phyloP scores from a whole-genome alignment of 352 stramenopile genomes.

The Globisporangium parvum region DNA sequence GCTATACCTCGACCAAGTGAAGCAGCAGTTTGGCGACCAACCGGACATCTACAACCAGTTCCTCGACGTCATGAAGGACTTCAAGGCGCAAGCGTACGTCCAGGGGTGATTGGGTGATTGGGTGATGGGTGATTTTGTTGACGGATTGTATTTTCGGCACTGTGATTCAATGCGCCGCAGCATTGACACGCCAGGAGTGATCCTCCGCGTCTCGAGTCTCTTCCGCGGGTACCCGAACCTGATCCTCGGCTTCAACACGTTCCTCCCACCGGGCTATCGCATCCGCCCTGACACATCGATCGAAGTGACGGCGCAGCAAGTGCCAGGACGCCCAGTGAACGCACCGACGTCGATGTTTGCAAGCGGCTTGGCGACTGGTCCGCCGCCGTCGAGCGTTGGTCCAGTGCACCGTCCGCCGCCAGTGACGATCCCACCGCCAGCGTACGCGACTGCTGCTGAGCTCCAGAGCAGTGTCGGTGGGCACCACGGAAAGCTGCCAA shows the following conservation, averaged over 20 bases:
- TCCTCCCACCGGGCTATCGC: slow-evolving; percentile 93
- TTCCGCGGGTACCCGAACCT: slow-evolving; percentile 98
- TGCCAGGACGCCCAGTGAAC: slow-evolving; percentile 27
- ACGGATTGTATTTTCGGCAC: background rate
- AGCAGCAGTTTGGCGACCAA: slow-evolving; percentile 98
- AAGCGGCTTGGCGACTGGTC: slow-evolving; percentile 16
- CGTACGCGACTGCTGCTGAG: slow-evolving; percentile 53
- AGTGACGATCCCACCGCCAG: slow-evolving; percentile 61
- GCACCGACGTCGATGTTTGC: slow-evolving; percentile 18
- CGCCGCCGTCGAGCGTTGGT: slow-evolving; percentile 30
- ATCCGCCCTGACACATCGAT: slow-evolving; percentile 84
- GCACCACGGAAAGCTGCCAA: slow-evolving; percentile 38
- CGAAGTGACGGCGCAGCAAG: slow-evolving; percentile 67
- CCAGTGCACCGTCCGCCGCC: slow-evolving; percentile 50
- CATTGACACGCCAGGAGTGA: slow-evolving; percentile 99
- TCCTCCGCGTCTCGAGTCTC: slow-evolving; percentile 96
- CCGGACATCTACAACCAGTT: slow-evolving; percentile 99
- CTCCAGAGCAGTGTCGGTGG: slow-evolving; percentile 20
- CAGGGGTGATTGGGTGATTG: background rate
- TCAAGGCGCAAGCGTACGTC: slow-evolving; percentile 93
- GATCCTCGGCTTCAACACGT: slow-evolving; percentile 99
- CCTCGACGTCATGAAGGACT: slow-evolving; percentile 99
- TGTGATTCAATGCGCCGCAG: slow-evolving; percentile 12
- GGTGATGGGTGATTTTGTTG: background rate
- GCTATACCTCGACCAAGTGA: slow-evolving; percentile 99